Evolutionary conservation across 805 yeast genomes (phyloP).

Genomic region (Candida golubevii): DNA sequence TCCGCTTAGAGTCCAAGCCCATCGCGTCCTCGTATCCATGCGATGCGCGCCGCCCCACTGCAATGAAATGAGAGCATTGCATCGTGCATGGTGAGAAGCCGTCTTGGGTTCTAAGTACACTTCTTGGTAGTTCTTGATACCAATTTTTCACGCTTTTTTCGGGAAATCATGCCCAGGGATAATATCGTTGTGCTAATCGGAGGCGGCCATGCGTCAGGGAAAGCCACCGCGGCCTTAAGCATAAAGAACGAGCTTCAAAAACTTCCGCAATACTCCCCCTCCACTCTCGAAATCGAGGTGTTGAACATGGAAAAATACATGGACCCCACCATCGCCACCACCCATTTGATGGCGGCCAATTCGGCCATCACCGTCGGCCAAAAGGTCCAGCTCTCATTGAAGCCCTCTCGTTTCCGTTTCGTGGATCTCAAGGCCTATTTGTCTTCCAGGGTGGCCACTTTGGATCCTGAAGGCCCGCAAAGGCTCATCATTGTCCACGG

Average conservation of each 20-base stretch:
- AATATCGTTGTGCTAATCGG: constrained; percentile 46
- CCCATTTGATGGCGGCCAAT: constrained; percentile 18
- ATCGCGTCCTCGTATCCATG: too few species aligned
- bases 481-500: constrained; percentile 58
- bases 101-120: too few species aligned
- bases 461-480: constrained; percentile 21
- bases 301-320: constrained; percentile 45
- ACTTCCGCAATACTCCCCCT: constrained; percentile 10
- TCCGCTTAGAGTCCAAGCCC: too few species aligned
- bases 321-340: constrained; percentile 11
- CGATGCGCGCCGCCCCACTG: too few species aligned
- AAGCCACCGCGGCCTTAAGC: constrained; percentile 32
- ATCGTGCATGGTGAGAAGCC: too few species aligned
- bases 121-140: too few species aligned
- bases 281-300: constrained; percentile 20
- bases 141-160: too few species aligned
- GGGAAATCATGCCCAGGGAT: neutral
- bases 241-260: constrained; percentile 29
- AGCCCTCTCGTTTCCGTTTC: constrained; percentile 44
- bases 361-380: constrained; percentile 28
- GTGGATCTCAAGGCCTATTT: constrained; percentile 19
- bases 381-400: constrained; percentile 19
- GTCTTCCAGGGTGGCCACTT: constrained; percentile 4
- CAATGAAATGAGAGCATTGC: too few species aligned
- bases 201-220: constrained; percentile 64